Conservation (phyloP, 306 rosid species). For the Alnus rubra region DNA sequence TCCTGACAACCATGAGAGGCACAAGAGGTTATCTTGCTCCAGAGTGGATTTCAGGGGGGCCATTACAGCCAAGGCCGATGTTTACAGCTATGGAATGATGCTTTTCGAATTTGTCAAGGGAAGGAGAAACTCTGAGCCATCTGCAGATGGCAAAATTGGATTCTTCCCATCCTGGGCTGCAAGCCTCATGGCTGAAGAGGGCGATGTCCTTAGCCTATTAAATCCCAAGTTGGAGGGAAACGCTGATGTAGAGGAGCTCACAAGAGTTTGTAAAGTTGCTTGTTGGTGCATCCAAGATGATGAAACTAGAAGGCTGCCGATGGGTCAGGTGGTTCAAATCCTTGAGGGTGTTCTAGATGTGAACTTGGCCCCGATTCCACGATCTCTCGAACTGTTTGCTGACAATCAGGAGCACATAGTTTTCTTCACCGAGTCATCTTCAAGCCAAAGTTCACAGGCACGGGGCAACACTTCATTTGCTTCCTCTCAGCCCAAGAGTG, state of each 20-base stretch:
- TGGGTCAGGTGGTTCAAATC: slow-evolving; percentile 83
- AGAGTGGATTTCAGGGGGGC: slow-evolving; percentile 61
- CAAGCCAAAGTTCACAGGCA: slow-evolving; percentile 49
- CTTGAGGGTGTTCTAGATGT: slow-evolving; percentile 66
- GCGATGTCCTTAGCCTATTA: slow-evolving; percentile 21
- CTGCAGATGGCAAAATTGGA: slow-evolving; percentile 28
- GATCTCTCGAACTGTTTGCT: slow-evolving; percentile 49
- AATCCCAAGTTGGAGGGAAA: slow-evolving; percentile 35
- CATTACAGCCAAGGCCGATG: slow-evolving; percentile 52
- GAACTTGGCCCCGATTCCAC: slow-evolving; percentile 62
- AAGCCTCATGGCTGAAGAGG: slow-evolving; percentile 30
- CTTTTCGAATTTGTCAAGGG: slow-evolving; percentile 50
- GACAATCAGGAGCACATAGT: slow-evolving; percentile 54
- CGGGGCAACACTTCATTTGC: slow-evolving; percentile 36
- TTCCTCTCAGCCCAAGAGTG: slow-evolving; percentile 45
- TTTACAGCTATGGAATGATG: slow-evolving; percentile 59
- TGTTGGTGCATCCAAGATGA: slow-evolving; percentile 91
- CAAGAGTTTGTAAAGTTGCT: slow-evolving; percentile 56
- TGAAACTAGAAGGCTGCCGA: slow-evolving; percentile 66
- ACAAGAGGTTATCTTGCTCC: slow-evolving; percentile 74
- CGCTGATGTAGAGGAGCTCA: slow-evolving; percentile 54
- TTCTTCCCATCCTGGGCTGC: slow-evolving; percentile 45
- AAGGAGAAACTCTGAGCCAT: slow-evolving; percentile 47
- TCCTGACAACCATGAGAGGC: slow-evolving; percentile 64
- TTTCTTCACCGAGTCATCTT: slow-evolving; percentile 63